phyloP scores from a whole-genome alignment of 2,329 filamentous ascomycete genomes.

The Sarocladium kiliense region DNA sequence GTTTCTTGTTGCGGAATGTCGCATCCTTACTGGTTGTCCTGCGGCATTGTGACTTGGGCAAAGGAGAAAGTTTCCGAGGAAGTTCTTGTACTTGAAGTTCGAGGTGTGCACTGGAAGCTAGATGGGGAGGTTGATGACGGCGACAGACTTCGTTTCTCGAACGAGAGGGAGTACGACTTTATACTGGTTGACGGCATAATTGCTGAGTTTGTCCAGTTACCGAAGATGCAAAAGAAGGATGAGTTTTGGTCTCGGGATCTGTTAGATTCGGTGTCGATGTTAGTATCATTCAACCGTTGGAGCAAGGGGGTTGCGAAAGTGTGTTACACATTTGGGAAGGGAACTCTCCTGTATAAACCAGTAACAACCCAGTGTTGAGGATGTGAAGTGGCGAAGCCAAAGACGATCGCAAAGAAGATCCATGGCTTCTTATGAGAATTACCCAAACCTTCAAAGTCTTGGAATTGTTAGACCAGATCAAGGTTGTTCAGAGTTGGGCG shows the following conservation, averaged over 20 bases:
- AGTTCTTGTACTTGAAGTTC: neutral
- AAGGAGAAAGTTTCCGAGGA: neutral
- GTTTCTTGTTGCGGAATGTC: neutral
- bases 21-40: neutral
- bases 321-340: too few relatives aligned
- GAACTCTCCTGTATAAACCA: too few relatives aligned
- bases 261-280: neutral
- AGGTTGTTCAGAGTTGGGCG: too few relatives aligned
- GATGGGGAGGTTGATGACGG: neutral
- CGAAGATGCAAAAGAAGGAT: neutral
- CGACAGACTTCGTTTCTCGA: neutral
- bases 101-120: neutral
- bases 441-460: too few relatives aligned
- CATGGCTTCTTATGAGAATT: too few relatives aligned
- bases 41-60: neutral
- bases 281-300: too few relatives aligned
- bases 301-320: too few relatives aligned
- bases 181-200: neutral
- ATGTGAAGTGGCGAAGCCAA: too few relatives aligned
- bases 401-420: too few relatives aligned
- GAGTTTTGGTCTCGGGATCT: neutral
- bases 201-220: neutral
- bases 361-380: too few relatives aligned
- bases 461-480: too few relatives aligned
- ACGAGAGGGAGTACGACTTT: neutral